phyloP scores from a whole-genome alignment of 148 eudicot genomes.

The Euryodendron excelsum region DNA sequence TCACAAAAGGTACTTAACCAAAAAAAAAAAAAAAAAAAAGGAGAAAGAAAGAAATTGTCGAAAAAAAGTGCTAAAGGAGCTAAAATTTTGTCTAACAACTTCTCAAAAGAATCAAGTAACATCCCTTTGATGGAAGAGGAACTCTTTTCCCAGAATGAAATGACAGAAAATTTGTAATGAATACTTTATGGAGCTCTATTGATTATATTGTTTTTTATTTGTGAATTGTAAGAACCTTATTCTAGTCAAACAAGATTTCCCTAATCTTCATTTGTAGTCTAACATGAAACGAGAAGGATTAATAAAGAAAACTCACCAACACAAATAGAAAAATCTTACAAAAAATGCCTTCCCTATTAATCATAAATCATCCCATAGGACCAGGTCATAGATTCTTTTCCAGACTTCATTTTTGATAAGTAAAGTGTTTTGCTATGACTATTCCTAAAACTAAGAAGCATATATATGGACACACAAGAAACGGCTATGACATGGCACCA shows the following conservation, averaged over 20 bases:
- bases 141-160: not conserved
- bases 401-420: too few relatives aligned
- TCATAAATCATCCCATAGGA: too few relatives aligned
- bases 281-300: not conserved
- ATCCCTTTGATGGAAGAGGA: not conserved
- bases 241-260: not conserved
- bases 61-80: not conserved
- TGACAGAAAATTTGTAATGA: not conserved
- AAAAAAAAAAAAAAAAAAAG: too few relatives aligned
- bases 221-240: not conserved
- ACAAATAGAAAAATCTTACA: not conserved
- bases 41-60: too few relatives aligned
- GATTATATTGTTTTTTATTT: not conserved
- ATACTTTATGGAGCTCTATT: too few relatives aligned
- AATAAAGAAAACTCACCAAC: not conserved
- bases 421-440: too few relatives aligned
- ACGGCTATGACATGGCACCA: too few relatives aligned
- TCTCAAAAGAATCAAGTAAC: not conserved
- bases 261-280: not conserved
- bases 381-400: too few relatives aligned
- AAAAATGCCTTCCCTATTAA: not conserved
- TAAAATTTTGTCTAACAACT: not conserved
- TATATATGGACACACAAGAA: too few relatives aligned
- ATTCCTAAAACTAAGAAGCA: too few relatives aligned
- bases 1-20: too few relatives aligned